Base-by-base conservation (phyloP, 257 asterid species). In the Nicotiana tomentosiformis region DNA sequence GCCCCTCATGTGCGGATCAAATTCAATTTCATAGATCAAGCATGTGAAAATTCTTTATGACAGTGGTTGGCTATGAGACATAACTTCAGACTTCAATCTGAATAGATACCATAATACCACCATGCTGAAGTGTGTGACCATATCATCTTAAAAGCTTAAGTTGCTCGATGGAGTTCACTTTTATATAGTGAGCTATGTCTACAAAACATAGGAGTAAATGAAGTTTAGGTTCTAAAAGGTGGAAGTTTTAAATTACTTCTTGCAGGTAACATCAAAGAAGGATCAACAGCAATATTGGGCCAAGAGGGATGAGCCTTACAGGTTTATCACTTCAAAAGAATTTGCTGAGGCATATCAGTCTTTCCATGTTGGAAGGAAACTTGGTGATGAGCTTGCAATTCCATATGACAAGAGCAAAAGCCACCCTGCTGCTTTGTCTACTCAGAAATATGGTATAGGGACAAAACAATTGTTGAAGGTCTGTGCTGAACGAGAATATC, bases 201-300 rank as follows among this genome's bases (percentile, higher is more conserved):
- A 23, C 26, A 30, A 69, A 16, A 11, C 17, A 23, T 37, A 37
- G 10, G 11, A 35, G 23, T 14, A 12, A 26, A 2, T 33, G 37
- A 60, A 39, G 57, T 79, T 3, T 37, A 18, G 12, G 7, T 14
- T 70, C 33, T 17, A 20, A 33, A 58, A 9, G 10, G 23, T 7
- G 23, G 68, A 64, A 26, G 3, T 14, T 5, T 46, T 43, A 12
- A 46, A 12, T 7, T 74, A 49, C 15, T 74, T 49, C 11, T 43
- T 84, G 84, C 88, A 92, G 97, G 93, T 92, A 51, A 92, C 97
- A 0, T 92, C 97, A 35, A 91, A 86, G 89, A 92, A 92, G 83
- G 97, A 92, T 58, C 97, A 92, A 61, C 67, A 84, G 43, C 97
- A 92, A 77, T 92, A 92, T 77, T 92, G 94, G 97, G 85, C 88